Conservation (phyloP, 2,329 filamentous ascomycete species). For the Tolypocladium sp. region DNA sequence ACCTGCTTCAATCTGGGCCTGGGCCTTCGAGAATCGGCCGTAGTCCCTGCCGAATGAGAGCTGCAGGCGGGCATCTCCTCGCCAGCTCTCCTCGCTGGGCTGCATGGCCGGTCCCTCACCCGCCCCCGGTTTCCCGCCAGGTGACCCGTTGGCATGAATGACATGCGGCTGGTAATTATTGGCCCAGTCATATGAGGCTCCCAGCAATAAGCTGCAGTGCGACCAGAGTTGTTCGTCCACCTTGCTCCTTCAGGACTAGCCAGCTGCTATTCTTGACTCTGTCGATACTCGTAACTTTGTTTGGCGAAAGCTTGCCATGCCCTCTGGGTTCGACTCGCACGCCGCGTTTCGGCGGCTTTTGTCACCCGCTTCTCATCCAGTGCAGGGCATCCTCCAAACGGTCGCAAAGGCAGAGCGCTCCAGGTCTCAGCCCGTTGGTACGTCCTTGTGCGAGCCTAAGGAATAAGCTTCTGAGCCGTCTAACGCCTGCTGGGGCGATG, state of each 20-base stretch:
- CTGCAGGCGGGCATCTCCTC: neutral
- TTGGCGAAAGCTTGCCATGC: neutral
- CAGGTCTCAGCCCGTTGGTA: neutral
- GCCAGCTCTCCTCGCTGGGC: neutral
- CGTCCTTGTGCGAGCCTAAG: neutral
- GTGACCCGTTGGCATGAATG: neutral
- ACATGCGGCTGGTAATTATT: neutral
- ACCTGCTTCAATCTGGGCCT: neutral
- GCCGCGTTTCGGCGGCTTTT: neutral
- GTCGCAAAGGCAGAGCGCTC: neutral
- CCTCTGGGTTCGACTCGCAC: neutral
- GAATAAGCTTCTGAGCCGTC: neutral
- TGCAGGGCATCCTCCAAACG: neutral
- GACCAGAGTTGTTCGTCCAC: neutral
- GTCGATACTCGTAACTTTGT: neutral
- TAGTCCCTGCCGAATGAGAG: neutral
- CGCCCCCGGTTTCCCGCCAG: neutral
- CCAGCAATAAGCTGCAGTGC: neutral
- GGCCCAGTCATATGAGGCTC: neutral
- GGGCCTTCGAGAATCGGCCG: neutral
- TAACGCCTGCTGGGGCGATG: slow-evolving; percentile 1
- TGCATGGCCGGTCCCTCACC: neutral
- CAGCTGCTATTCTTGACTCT: slow-evolving; percentile 9
- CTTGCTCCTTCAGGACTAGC: slow-evolving; percentile 7
- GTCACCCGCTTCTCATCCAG: neutral